Percentiles rank a stretch among this genome's conserved stretches.
Evolutionary conservation across 2,329 filamentous ascomycete species (phyloP).

Genomic region (Beauveria australis): DNA sequence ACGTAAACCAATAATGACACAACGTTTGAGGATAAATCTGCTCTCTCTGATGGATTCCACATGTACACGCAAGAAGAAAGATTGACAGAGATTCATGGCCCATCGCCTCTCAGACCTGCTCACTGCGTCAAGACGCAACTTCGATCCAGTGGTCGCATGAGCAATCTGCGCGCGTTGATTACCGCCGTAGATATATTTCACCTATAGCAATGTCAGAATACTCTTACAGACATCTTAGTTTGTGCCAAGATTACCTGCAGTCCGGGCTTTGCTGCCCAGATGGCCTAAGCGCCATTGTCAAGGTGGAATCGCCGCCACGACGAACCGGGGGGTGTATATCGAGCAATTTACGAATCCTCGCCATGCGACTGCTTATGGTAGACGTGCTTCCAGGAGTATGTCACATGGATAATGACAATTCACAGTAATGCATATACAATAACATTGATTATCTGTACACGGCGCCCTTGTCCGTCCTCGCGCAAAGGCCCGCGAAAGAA

Average conservation of each 20-base stretch:
- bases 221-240: too few species aligned
- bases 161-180: neutral
- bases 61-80: neutral
- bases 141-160: neutral
- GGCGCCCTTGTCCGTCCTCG: neutral
- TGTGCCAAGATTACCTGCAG: neutral
- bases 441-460: conserved; percentile 5
- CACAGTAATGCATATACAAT: neutral
- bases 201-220: neutral
- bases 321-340: neutral
- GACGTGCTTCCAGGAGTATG: too few species aligned
- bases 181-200: neutral
- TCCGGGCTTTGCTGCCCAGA: neutral
- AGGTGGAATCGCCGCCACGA: neutral
- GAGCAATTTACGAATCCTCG: neutral
- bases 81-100: neutral
- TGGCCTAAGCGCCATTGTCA: neutral
- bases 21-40: too few species aligned
- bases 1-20: too few species aligned
- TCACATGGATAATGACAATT: neutral
- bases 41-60: neutral
- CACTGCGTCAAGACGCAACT: neutral
- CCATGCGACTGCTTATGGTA: too few species aligned
- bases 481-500: neutral
- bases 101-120: neutral